A percentile compares a stretch with the other conserved stretches of the same genome.
Conservation (phyloP, 202 grass and related monocot genomes). For the Carex arenaria region DNA sequence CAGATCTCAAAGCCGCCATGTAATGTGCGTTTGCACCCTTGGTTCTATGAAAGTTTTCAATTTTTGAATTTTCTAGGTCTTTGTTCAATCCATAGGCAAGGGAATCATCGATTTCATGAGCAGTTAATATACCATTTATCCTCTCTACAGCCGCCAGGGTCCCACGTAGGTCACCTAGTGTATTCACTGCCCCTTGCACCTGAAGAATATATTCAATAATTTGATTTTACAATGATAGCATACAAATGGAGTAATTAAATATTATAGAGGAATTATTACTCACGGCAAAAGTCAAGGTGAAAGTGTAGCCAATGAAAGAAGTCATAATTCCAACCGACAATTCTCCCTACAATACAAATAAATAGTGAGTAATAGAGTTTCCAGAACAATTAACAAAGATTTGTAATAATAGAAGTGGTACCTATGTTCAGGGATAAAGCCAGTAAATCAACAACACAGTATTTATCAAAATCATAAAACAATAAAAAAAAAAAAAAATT, state of each 20-base stretch:
- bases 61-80: slow-evolving; percentile 52
- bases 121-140: slow-evolving; percentile 79
- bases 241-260: slow-evolving; percentile 22
- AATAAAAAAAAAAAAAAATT: background rate
- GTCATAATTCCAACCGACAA: slow-evolving; percentile 85
- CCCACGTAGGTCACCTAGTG: slow-evolving; percentile 75
- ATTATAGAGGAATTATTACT: slow-evolving; percentile 33
- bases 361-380: background rate
- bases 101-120: slow-evolving; percentile 76
- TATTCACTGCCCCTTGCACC: slow-evolving; percentile 97
- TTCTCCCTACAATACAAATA: slow-evolving; percentile 67
- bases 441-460: background rate
- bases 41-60: slow-evolving; percentile 32
- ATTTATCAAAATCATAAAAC: background rate
- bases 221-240: slow-evolving; percentile 27
- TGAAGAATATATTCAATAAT: slow-evolving; percentile 32
- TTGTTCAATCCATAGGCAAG: slow-evolving; percentile 94
- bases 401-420: background rate
- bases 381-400: background rate
- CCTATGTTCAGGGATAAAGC: background rate
- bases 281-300: slow-evolving; percentile 94
- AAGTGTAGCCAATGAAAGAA: slow-evolving; percentile 98
- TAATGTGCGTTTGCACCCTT: slow-evolving; percentile 48
- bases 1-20: slow-evolving; percentile 79
- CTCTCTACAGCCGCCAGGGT: slow-evolving; percentile 80